Evolutionary conservation across 225 moss, liverwort and hornwort genomes (phyloP), one percentile per base, ranked within the genome.

Genomic region (Takakia lepidozioides): DNA sequence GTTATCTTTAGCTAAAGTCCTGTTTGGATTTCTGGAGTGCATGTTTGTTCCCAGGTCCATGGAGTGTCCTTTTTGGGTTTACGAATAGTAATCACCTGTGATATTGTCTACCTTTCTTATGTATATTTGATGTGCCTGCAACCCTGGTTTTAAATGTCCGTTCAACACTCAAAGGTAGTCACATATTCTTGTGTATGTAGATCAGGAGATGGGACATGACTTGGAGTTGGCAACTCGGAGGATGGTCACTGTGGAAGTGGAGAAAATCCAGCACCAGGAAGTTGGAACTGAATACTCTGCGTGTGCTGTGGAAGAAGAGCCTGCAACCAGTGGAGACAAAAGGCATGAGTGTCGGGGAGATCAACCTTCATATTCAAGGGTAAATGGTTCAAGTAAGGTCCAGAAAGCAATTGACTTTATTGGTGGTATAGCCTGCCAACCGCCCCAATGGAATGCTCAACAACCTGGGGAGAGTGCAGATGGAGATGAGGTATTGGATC

Each of bases 141-240:
- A 32, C 11, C 32, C 32, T 32, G 32, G 11, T 32, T 32, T 7
- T 6, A 32, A 32, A 32, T 11, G 8, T 32, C 11, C 7, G 8
- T 32, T 7, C 32, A 6, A 11, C 11, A 32, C 8, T 7, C 7
- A 32, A 32, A 32, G 32, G 8, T 6, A 32, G 11, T 32, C 11
- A 11, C 7, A 37, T n/a, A 23, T 43, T 55, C 52, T 71, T 39
- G 65, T 37, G 2, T 1, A 7, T 42, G 1, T 32, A 93, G 92
- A 88, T 44, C 58, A 60, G 30, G 74, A 81, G 49, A 93, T 93
- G 92, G 93, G 93, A 8, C 93, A 93, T 23, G 88, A 93, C 47
- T 55, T 88, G 47, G 86, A 86, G 69, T 85, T 93, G 86, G 93
- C 88, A 23, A 93, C 83, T 8, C 81, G 86, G 7, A 78, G 71